A percentile compares a stretch with the other conserved stretches of the same genome.
phyloP scores from a whole-genome alignment of 768 basidiomycete genomes.

The Termitomyces heimii region DNA sequence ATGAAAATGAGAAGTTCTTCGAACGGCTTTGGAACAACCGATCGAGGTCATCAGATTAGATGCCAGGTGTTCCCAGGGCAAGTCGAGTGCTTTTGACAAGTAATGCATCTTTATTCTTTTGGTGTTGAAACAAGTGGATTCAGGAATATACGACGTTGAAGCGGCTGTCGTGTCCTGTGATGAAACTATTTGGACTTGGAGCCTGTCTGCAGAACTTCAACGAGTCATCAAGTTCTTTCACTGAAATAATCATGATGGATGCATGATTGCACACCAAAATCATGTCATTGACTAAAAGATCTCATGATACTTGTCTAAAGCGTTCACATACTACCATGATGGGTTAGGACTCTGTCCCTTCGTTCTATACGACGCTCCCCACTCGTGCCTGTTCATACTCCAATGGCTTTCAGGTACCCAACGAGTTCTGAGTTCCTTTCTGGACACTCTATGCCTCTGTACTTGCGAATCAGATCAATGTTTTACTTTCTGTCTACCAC shows the following conservation, averaged over 20 bases:
- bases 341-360: not conserved
- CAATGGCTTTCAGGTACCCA: not conserved
- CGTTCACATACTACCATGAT: not conserved
- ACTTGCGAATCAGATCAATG: not conserved
- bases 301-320: not conserved
- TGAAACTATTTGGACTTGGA: not conserved
- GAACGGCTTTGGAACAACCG: slow-evolving; percentile 14
- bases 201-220: not conserved
- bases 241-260: not conserved
- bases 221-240: not conserved
- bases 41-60: slow-evolving; percentile 11
- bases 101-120: not conserved
- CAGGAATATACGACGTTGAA: slow-evolving; percentile 7
- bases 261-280: not conserved
- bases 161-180: not conserved
- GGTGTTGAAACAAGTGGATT: not conserved
- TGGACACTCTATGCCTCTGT: not conserved
- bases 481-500: not conserved
- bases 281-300: not conserved
- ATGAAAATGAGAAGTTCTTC: slow-evolving; percentile 11
- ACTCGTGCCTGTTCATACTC: not conserved
- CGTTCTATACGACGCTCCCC: not conserved
- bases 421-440: not conserved
- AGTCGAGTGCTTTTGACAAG: slow-evolving; percentile 4
- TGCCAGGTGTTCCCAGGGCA: slow-evolving; percentile 11